phyloP scores from a whole-genome alignment of 768 basidiomycete species.

The Russula griseocarnosa region DNA sequence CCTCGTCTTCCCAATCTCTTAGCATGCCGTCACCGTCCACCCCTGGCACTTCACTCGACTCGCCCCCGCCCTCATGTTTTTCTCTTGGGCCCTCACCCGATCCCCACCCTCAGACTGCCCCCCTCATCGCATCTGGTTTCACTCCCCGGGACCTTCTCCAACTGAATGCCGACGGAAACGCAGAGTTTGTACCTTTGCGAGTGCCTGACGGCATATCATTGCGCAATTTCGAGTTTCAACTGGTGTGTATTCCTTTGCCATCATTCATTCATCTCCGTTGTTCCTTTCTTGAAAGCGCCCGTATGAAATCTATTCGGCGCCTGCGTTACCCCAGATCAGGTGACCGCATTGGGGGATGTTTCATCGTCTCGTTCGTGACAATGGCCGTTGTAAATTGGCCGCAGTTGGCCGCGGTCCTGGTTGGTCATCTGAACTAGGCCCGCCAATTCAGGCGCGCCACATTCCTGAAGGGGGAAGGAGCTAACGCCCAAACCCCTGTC shows the following conservation, averaged over 20 bases:
- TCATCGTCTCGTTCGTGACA: no score
- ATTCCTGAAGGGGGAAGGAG: slow-evolving; percentile 4
- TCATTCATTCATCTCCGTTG: neutral
- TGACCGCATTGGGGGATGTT: slow-evolving; percentile 17
- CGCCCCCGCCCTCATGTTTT: slow-evolving; percentile 27
- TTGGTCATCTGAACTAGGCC: neutral
- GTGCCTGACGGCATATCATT: slow-evolving; percentile 81
- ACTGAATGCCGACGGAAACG: slow-evolving; percentile 39
- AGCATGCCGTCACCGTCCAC: slow-evolving; percentile 25
- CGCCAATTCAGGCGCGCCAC: slow-evolving; percentile 9
- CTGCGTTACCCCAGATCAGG: slow-evolving; percentile 14
- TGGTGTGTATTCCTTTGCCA: slow-evolving; percentile 48
- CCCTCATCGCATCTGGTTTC: slow-evolving; percentile 34
- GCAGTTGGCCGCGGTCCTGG: neutral
- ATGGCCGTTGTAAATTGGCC: no score
- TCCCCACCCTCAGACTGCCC: slow-evolving; percentile 18
- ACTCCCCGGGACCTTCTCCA: slow-evolving; percentile 38
- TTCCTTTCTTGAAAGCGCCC: slow-evolving; percentile 1
- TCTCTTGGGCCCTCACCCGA: slow-evolving; percentile 24
- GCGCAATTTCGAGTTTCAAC: slow-evolving; percentile 86
- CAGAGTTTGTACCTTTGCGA: slow-evolving; percentile 64
- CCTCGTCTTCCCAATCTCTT: slow-evolving; percentile 28
- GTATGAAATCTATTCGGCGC: slow-evolving; percentile 2
- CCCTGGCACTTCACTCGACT: slow-evolving; percentile 28
- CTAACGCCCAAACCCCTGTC: slow-evolving; percentile 18